A percentile compares a stretch with the other conserved stretches of the same genome.
Evolutionary conservation across 2,329 filamentous ascomycete species (phyloP).

Genomic region (Cytospora piceicola): DNA sequence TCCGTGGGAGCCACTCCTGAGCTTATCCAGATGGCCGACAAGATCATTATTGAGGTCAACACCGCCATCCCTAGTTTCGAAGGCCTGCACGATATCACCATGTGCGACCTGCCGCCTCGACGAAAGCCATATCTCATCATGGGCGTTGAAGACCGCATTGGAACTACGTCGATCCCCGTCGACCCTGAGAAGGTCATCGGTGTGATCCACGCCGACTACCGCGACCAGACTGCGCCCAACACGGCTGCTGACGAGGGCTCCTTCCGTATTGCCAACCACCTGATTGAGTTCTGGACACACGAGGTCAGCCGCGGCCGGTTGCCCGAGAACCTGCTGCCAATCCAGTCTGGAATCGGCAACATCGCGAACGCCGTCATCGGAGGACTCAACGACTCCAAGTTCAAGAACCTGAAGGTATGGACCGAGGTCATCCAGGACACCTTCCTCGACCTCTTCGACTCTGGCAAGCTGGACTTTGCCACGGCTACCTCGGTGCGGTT

Average conservation of each 20-base stretch:
- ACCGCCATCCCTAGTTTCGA: slow-evolving; percentile 83
- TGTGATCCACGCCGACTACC: slow-evolving; percentile 82
- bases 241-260: slow-evolving; percentile 74
- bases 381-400: slow-evolving; percentile 78
- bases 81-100: slow-evolving; percentile 87
- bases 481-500: slow-evolving; percentile 90
- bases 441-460: slow-evolving; percentile 91
- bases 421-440: slow-evolving; percentile 89
- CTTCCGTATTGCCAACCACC: slow-evolving; percentile 72
- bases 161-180: slow-evolving; percentile 78
- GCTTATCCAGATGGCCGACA: slow-evolving; percentile 87
- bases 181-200: slow-evolving; percentile 83
- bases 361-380: slow-evolving; percentile 92
- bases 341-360: slow-evolving; percentile 90
- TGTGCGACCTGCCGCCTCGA: slow-evolving; percentile 80
- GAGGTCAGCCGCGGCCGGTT: slow-evolving; percentile 80
- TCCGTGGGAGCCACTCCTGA: slow-evolving; percentile 85
- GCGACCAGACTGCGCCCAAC: slow-evolving; percentile 75
- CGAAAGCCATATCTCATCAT: slow-evolving; percentile 88
- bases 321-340: slow-evolving; percentile 74
- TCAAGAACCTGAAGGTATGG: slow-evolving; percentile 89
- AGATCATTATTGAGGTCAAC: slow-evolving; percentile 93
- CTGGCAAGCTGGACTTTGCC: slow-evolving; percentile 83
- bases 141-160: slow-evolving; percentile 83
- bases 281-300: slow-evolving; percentile 84